Evolutionary conservation across 352 stramenopile genomes (phyloP).

Genomic region (Phytophthora sp.): DNA sequence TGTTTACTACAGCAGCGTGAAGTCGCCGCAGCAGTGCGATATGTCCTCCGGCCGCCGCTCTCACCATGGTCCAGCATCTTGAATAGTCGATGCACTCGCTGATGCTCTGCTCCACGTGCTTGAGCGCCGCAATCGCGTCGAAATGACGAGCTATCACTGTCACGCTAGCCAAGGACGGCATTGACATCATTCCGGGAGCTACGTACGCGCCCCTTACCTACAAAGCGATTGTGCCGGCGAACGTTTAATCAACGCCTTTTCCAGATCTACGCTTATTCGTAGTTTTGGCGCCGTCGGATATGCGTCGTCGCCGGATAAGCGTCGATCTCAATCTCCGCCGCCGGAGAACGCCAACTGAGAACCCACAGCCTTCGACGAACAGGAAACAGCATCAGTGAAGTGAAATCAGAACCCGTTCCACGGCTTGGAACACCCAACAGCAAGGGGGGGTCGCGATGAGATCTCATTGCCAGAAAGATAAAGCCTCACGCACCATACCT

Average conservation of each 20-base stretch:
- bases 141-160: slow-evolving; percentile 19
- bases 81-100: slow-evolving; percentile 37
- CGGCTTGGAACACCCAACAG: no score
- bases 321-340: not conserved
- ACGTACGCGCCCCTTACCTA: no score
- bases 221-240: slow-evolving; percentile 10
- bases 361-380: not conserved
- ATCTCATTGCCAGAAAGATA: no score
- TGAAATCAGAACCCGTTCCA: slow-evolving; percentile 13
- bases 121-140: slow-evolving; percentile 22
- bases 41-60: slow-evolving; percentile 20
- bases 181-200: slow-evolving; percentile 4
- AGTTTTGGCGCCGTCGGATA: slow-evolving; percentile 30
- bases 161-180: slow-evolving; percentile 24
- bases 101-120: slow-evolving; percentile 26
- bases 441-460: no score
- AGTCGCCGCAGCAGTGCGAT: slow-evolving; percentile 21
- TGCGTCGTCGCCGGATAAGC: slow-evolving; percentile 17
- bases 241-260: slow-evolving; percentile 19
- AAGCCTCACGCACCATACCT: not conserved
- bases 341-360: slow-evolving; percentile 13
- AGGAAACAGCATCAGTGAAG: not conserved
- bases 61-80: slow-evolving; percentile 27
- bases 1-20: slow-evolving; percentile 14
- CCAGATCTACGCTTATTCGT: slow-evolving; percentile 13